Conservation (phyloP, 2,329 filamentous ascomycete genomes). For the Stagonosporopsis chrysanthemi region DNA sequence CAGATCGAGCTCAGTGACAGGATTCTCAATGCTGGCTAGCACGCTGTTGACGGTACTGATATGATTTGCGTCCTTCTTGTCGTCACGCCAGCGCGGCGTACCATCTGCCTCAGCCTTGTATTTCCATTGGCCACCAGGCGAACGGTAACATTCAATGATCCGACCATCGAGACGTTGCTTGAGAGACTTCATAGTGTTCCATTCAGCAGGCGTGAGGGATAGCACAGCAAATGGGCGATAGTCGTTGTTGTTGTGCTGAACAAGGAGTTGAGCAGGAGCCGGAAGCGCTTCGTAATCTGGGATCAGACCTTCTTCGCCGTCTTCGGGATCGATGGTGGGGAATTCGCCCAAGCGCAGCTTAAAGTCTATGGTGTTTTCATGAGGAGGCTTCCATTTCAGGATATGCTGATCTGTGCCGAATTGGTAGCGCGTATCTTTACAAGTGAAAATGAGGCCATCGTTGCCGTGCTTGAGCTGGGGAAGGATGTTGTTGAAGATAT, state of each 20-base stretch:
- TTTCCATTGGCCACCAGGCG: conserved; percentile 78
- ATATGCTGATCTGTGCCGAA: conserved; percentile 93
- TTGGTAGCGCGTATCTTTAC: conserved; percentile 82
- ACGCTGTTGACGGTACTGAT: conserved; percentile 84
- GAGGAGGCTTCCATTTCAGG: conserved; percentile 95
- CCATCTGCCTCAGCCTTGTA: conserved; percentile 63
- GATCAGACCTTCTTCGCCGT: conserved; percentile 71
- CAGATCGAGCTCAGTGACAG: conserved; percentile 83
- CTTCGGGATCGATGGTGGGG: conserved; percentile 71
- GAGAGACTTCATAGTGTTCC: conserved; percentile 79
- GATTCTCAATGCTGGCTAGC: conserved; percentile 86
- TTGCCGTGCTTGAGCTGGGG: conserved; percentile 89
- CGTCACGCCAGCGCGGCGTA: conserved; percentile 82
- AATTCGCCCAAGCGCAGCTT: conserved; percentile 77
- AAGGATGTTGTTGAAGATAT: conserved; percentile 86
- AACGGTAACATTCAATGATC: conserved; percentile 89
- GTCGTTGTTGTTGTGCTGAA: conserved; percentile 68
- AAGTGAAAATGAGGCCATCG: conserved; percentile 98
- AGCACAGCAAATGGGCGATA: conserved; percentile 73
- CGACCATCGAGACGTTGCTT: conserved; percentile 81
- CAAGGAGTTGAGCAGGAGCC: conserved; percentile 70
- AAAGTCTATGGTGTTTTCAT: conserved; percentile 96
- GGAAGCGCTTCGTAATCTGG: conserved; percentile 83
- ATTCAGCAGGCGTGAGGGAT: conserved; percentile 76
- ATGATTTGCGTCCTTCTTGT: conserved; percentile 92